Evolutionary conservation across 129 eudicot genomes (phyloP).

Genomic region (Arctium minus): DNA sequence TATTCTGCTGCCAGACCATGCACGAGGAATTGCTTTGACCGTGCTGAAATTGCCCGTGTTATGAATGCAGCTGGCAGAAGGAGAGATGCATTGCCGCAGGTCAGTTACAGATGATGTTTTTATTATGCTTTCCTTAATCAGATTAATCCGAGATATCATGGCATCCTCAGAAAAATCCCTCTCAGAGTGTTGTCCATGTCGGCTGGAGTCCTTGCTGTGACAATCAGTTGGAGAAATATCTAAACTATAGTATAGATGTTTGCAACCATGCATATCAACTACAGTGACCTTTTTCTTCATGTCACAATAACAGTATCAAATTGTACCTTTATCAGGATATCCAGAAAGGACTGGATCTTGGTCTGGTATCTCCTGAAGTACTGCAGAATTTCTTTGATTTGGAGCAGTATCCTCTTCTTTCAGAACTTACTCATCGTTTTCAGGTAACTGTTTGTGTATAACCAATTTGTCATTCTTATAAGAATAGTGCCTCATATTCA

Average conservation of each 20-base stretch:
- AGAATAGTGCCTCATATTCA: background rate
- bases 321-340: slow-evolving; percentile 57
- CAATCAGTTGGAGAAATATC: background rate
- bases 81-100: slow-evolving; percentile 99
- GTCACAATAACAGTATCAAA: background rate
- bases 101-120: slow-evolving; percentile 16
- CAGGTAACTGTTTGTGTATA: slow-evolving; percentile 50
- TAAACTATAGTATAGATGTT: background rate
- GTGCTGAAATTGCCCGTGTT: slow-evolving; percentile 98
- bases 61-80: slow-evolving; percentile 97
- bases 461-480: background rate
- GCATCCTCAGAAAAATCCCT: background rate
- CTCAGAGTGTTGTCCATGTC: background rate
- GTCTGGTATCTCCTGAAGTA: slow-evolving; percentile 93
- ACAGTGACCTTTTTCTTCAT: background rate
- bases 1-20: slow-evolving; percentile 97
- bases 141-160: background rate
- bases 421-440: slow-evolving; percentile 77
- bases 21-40: slow-evolving; percentile 95
- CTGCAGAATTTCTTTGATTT: slow-evolving; percentile 87
- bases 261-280: background rate
- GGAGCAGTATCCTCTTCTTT: slow-evolving; percentile 82
- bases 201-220: background rate
- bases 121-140: slow-evolving; percentile 1
- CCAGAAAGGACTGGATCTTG: slow-evolving; percentile 96